phyloP scores from a whole-genome alignment of 306 rosid genomes.

The Malus asiatica region DNA sequence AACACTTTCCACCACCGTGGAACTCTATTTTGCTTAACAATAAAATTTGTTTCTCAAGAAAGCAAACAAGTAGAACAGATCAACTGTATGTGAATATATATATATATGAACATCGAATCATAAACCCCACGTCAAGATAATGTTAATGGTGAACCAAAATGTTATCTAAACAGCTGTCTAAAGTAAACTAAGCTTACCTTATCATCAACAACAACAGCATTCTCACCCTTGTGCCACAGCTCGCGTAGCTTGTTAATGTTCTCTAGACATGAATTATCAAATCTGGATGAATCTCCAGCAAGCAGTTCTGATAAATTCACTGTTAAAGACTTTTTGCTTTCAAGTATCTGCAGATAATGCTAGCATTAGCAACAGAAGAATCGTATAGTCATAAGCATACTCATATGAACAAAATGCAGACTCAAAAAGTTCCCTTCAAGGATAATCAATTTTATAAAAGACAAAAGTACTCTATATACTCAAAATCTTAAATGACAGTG shows the following conservation, averaged over 20 bases:
- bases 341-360: constrained; percentile 34
- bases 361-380: neutral
- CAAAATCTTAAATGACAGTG: neutral
- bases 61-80: neutral
- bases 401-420: neutral
- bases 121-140: neutral
- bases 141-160: neutral
- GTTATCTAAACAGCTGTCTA: neutral
- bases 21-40: neutral
- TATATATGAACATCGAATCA: neutral
- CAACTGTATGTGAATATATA: neutral
- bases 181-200: constrained; percentile 29
- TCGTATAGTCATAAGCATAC: neutral
- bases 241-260: constrained; percentile 43
- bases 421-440: neutral
- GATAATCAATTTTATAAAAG: neutral
- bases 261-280: constrained; percentile 25
- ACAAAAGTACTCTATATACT: neutral
- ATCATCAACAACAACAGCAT: constrained; percentile 53
- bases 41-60: neutral
- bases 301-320: constrained; percentile 30
- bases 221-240: constrained; percentile 38
- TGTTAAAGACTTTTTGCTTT: constrained; percentile 16
- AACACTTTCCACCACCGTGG: neutral
- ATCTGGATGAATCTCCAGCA: constrained; percentile 23